phyloP scores from a whole-genome alignment of 2,329 filamentous ascomycete genomes.

The Fusarium setosum region DNA sequence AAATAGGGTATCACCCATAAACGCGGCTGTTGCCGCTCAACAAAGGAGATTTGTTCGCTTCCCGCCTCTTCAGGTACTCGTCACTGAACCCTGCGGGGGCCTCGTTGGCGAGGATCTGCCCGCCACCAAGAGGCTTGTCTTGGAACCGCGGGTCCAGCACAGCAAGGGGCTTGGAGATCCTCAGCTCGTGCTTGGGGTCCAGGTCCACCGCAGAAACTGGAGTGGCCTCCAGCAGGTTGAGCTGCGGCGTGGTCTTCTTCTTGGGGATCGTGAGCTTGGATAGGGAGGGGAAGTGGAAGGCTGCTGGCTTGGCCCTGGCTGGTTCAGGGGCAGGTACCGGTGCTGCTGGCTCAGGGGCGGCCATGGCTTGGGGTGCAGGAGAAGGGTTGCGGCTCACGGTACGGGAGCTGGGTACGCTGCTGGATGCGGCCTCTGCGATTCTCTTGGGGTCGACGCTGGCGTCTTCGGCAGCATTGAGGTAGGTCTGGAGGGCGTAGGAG shows the following conservation, averaged over 20 bases:
- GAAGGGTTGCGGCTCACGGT: conserved; percentile 20
- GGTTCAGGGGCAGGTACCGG: conserved; percentile 45
- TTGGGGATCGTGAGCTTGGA: conserved; percentile 54
- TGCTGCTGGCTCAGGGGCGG: conserved; percentile 2
- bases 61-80: conserved; percentile 2
- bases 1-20: conserved; percentile 20
- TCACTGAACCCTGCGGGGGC: conserved; percentile 1
- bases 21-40: conserved; percentile 27
- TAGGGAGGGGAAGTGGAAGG: conserved; percentile 52
- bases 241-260: conserved; percentile 53
- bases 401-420: conserved; percentile 1
- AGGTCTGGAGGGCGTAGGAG: conserved; percentile 49
- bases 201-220: conserved; percentile 34
- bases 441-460: not conserved
- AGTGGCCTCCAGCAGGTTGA: conserved; percentile 46
- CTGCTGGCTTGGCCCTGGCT: conserved; percentile 45
- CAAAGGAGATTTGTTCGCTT: conserved; percentile 19
- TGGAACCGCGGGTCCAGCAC: conserved; percentile 22
- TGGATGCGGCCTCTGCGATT: not conserved
- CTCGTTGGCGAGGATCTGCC: conserved; percentile 1
- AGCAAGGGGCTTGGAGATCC: conserved; percentile 31
- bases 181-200: conserved; percentile 9
- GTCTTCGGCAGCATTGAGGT: conserved; percentile 47
- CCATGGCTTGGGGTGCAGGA: not conserved
- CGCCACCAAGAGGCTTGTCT: conserved; percentile 21